Evolutionary conservation across 2,329 filamentous ascomycete genomes (phyloP).

Genomic region (Fusarium penzigii): DNA sequence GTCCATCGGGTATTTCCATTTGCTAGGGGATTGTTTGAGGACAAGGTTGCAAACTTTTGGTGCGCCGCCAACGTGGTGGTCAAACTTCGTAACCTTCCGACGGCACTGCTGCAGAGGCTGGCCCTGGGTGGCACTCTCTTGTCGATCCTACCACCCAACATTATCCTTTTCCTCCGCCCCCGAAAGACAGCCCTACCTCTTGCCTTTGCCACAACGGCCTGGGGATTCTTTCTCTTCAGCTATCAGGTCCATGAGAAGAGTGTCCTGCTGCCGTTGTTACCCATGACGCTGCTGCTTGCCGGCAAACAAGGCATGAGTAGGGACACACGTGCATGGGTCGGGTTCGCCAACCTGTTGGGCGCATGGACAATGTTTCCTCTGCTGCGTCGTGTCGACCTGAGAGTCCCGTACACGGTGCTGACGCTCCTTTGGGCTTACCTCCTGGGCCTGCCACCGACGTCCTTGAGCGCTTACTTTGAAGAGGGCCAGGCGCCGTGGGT

Average conservation of each 20-base stretch:
- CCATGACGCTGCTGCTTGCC: slow-evolving; percentile 86
- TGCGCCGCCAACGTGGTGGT: slow-evolving; percentile 87
- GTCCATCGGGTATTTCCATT: slow-evolving; percentile 96
- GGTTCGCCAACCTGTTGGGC: slow-evolving; percentile 90
- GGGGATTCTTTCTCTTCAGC: slow-evolving; percentile 97
- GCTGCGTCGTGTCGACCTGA: slow-evolving; percentile 79
- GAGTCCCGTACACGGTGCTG: slow-evolving; percentile 81
- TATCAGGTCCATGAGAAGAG: slow-evolving; percentile 99
- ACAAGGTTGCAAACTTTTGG: slow-evolving; percentile 99
- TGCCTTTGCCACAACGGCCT: slow-evolving; percentile 80
- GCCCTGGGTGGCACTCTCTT: slow-evolving; percentile 74
- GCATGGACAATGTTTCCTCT: slow-evolving; percentile 94
- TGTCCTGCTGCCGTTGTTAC: slow-evolving; percentile 85
- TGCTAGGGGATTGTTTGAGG: slow-evolving; percentile 92
- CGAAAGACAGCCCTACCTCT: slow-evolving; percentile 75
- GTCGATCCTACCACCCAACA: slow-evolving; percentile 76
- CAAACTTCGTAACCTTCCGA: slow-evolving; percentile 78
- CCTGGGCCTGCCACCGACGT: slow-evolving; percentile 80
- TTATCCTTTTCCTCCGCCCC: slow-evolving; percentile 77
- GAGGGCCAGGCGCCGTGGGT: slow-evolving; percentile 37
- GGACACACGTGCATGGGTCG: slow-evolving; percentile 82
- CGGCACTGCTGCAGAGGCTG: slow-evolving; percentile 70
- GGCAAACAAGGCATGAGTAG: slow-evolving; percentile 76
- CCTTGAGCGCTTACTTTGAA: slow-evolving; percentile 67
- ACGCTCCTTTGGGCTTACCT: slow-evolving; percentile 90